These are phyloP conservation scores for Coprinopsis marcescibilis DNA, from an alignment of 768 basidiomycete species.

Conservation along the genomic window DNA sequence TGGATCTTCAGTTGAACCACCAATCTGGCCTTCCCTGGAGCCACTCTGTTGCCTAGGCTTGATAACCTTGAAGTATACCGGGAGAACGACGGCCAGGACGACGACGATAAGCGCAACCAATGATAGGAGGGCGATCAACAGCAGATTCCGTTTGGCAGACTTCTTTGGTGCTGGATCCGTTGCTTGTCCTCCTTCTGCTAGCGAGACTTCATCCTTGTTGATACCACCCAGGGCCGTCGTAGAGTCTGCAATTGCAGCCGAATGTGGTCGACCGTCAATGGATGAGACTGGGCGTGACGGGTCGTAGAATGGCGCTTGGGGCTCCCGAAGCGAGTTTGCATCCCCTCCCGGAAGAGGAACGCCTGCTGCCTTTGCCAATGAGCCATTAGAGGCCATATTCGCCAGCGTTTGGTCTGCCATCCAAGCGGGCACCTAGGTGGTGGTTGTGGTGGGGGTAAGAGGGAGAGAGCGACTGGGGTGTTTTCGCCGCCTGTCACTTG, in stretches of 20 bases:
- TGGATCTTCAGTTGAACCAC: neutral
- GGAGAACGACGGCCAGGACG: slow-evolving; percentile 45
- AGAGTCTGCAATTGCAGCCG: slow-evolving; percentile 17
- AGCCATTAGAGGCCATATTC: slow-evolving; percentile 9
- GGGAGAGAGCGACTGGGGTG: slow-evolving; percentile 6
- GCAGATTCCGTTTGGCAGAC: slow-evolving; percentile 11
- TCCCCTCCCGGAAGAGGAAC: slow-evolving; percentile 18
- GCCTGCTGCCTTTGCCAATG: slow-evolving; percentile 14
- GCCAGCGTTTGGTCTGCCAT: slow-evolving; percentile 17
- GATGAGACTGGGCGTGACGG: slow-evolving; percentile 17
- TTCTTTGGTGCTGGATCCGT: neutral
- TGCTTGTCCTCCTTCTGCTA: neutral
- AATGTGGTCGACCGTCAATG: slow-evolving; percentile 15
- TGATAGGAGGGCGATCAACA: slow-evolving; percentile 17
- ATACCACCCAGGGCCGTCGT: slow-evolving; percentile 8
- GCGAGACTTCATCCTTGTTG: slow-evolving; percentile 9
- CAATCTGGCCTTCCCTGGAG: slow-evolving; percentile 10
- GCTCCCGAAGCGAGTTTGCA: slow-evolving; percentile 13
- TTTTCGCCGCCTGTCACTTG: neutral
- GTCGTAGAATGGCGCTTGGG: slow-evolving; percentile 15
- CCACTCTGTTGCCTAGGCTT: slow-evolving; percentile 28
- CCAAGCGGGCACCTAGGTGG: neutral
- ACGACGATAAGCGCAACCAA: slow-evolving; percentile 32
- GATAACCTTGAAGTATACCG: slow-evolving; percentile 52
- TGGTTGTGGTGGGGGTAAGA: slow-evolving; percentile 2